Base-by-base conservation (phyloP, 371 early-diverging fungal species). In the Mucor lusitanicus region DNA sequence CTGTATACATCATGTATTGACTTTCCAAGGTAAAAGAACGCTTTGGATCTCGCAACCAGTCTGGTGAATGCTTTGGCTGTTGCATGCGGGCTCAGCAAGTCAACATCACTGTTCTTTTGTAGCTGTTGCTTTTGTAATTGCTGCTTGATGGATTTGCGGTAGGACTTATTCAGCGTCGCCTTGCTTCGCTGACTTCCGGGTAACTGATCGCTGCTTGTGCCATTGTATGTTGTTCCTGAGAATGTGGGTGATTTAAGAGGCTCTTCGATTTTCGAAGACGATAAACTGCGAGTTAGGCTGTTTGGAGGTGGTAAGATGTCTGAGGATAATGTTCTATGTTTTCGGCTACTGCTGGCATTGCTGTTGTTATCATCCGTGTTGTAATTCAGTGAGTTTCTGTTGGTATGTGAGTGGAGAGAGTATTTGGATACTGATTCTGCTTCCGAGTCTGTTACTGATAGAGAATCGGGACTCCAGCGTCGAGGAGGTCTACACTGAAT, bases 371-470 rank as follows among this genome's bases (percentile, higher is more conserved):
- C 70, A 0, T 61, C 65, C 0, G 46, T 27, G 35, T 59, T 53
- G 8, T 59, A 54, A 48, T 63, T 63, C 5, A 60, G 13, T 9
- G 64, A 65, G 23, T 53, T 53, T n/a, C 66, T 56, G 54, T 55
- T 44, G 27, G 46, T 44, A 19, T 44, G 15, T 23, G 68, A 65
- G 37, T 37, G 65, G 46, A 61, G 37, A 28, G 70, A 71, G 48
- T 76, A 67, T 68, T 75, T 80, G 0, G 78, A 73, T 50, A 78
- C 46, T 5, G 80, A 80, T 58, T 80, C 80, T 32, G 78, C 77
- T 67, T 81, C 81, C 19, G 81, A 80, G 63, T 81, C 81, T 2
- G 81, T 81, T 4, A 81, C 71, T 35, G 81, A 81, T 2, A 81
- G 64, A 17, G 74, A 71, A 61, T 78, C 76, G 53, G 78, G 77